Base-by-base conservation (phyloP, 1,139 yeast species). In the Debaryomycetaceae sp. region DNA sequence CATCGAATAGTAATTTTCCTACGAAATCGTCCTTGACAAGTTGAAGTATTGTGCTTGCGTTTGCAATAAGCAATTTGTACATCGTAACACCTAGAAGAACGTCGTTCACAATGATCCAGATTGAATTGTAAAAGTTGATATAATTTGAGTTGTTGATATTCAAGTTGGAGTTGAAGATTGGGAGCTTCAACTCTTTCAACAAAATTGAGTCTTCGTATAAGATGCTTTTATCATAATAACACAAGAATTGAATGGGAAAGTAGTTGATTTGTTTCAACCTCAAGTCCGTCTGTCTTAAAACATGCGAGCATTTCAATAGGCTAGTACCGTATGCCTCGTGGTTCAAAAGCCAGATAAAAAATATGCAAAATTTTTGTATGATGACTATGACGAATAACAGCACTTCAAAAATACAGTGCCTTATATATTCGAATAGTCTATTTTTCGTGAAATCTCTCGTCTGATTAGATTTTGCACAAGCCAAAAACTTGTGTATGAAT, bases 61-160 rank as follows among this genome's bases (percentile, higher is more conserved):
- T 70, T 6, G 76, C 78, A 4, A 66, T 55, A 5, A 89, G 56
- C 0, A 81, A 45, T 1, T 78, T 68, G 22, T 87, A 79, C 1
- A 82, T 48, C 0, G 88, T 75, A 5, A 80, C 58, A 0, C 99
- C 99, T 31, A 91, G 59, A 1, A 93, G 72, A 5, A 88, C 63
- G 59, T 95, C 99, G 62, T 93, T 91, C 7, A 84, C 64, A 1
- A 89, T 83, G 14, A 95, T 70, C 98, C 99, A 95, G 2, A 90
- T 55, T 1, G 93, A 85, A 58, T 95, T 95, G 68, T 89, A 89
- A 51, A 93, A 79, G 47, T 90, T 79, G 55, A 93, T 91, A 59
- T 93, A 95, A 61, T 91, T 96, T 41, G 81, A 85, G 50, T 75
- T 75, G 47, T 71, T 70, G 48, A 73, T 67, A 50, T 75, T 74